Conservation (phyloP, 2,329 filamentous ascomycete genomes). For the Sporothrix curviconia region DNA sequence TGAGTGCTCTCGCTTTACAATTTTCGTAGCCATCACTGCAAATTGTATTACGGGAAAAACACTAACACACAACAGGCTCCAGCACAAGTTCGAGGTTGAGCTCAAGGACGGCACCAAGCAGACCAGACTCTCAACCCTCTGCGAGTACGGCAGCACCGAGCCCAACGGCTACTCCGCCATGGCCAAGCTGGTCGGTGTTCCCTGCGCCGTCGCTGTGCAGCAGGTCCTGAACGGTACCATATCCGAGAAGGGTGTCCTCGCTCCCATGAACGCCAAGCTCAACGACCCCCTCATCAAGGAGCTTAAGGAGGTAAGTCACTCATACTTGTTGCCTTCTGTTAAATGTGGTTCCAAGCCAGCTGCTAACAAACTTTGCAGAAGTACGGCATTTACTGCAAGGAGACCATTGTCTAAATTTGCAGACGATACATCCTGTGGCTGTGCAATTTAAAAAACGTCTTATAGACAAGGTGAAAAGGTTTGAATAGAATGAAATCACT, state of each 20-base stretch:
- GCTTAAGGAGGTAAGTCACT: slow-evolving; percentile 67
- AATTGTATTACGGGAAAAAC: background rate
- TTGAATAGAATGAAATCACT: background rate
- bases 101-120: slow-evolving; percentile 70
- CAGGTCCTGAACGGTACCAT: slow-evolving; percentile 61
- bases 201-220: slow-evolving; percentile 54
- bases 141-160: slow-evolving; percentile 60
- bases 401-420: slow-evolving; percentile 15
- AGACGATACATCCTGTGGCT: background rate
- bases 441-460: background rate
- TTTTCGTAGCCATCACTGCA: background rate
- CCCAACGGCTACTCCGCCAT: slow-evolving; percentile 69
- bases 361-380: background rate
- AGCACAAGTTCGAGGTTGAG: slow-evolving; percentile 81
- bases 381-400: slow-evolving; percentile 22
- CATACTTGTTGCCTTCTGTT: background rate
- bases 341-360: background rate
- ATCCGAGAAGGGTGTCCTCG: slow-evolving; percentile 56
- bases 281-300: slow-evolving; percentile 67
- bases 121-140: slow-evolving; percentile 72
- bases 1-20: background rate
- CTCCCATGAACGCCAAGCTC: slow-evolving; percentile 60
- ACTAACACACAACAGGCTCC: slow-evolving; percentile 42
- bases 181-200: slow-evolving; percentile 71
- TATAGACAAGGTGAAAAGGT: background rate